These are phyloP conservation scores for Aurantiochytrium sp. DNA, from an alignment of 108 stramenopile genomes.

Conservation along the genomic window DNA sequence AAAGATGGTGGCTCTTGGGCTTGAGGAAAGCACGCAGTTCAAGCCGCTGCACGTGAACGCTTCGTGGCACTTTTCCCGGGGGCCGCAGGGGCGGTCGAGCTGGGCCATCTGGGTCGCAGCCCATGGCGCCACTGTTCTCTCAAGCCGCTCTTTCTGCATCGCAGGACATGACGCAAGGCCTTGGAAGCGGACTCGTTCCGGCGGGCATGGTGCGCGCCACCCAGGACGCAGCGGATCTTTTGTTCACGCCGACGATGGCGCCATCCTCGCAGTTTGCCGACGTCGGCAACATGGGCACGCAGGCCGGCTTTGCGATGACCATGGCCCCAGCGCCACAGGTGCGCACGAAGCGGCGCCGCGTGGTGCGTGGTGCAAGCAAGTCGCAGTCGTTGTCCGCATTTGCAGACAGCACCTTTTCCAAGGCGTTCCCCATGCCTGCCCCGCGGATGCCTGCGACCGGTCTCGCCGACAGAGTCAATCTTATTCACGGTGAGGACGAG, in stretches of 20 bases:
- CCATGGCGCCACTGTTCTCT: neutral
- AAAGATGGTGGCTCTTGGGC: neutral
- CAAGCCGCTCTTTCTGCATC: neutral
- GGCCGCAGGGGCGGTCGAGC: no score
- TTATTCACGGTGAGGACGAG: neutral
- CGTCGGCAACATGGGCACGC: conserved; percentile 5
- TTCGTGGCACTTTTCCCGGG: neutral
- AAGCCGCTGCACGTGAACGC: neutral
- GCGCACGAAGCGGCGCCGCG: neutral
- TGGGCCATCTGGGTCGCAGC: neutral
- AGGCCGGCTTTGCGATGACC: neutral
- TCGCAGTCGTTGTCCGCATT: neutral
- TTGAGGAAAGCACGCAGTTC: neutral
- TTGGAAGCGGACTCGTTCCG: neutral
- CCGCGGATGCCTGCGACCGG: neutral
- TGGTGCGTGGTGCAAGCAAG: neutral
- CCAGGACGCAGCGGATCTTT: conserved; percentile 5
- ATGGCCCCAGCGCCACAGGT: neutral
- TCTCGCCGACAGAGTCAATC: neutral
- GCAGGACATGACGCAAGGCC: neutral
- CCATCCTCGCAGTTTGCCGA: neutral
- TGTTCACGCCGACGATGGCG: neutral
- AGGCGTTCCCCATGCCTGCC: neutral
- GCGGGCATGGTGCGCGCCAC: neutral
- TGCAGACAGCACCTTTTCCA: neutral